Conservation (phyloP, 2,329 filamentous ascomycete species). For the Scytalidium lignicola region DNA sequence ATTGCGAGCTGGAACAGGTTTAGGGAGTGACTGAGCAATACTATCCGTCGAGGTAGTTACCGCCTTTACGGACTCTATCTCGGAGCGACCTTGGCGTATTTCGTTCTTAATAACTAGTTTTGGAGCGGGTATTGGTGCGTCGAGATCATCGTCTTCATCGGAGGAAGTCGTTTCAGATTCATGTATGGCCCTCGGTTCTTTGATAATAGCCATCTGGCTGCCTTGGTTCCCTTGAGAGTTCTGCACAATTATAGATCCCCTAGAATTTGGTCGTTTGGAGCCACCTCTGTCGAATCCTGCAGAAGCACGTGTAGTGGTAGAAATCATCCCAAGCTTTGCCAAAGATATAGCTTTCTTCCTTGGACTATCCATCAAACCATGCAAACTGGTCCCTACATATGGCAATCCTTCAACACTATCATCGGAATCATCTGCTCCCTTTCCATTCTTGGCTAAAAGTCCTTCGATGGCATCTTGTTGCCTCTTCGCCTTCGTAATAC, state of each 20-base stretch:
- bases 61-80: too few relatives aligned
- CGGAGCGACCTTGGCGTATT: too few relatives aligned
- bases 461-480: constrained; percentile 29
- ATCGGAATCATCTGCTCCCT: constrained; percentile 17
- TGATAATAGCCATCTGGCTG: background rate
- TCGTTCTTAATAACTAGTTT: constrained; percentile 8
- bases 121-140: constrained; percentile 19
- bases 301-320: constrained; percentile 23
- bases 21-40: too few relatives aligned
- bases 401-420: constrained; percentile 24
- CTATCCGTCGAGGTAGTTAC: too few relatives aligned
- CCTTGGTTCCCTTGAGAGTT: background rate
- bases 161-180: constrained; percentile 11
- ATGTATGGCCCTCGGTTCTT: background rate
- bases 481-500: constrained; percentile 29
- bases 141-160: constrained; percentile 24
- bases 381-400: constrained; percentile 34
- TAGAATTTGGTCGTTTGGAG: constrained; percentile 15
- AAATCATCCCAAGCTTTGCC: constrained; percentile 14
- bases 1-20: background rate
- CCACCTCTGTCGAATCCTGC: constrained; percentile 23
- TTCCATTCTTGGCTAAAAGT: constrained; percentile 15
- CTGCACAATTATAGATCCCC: constrained; percentile 18
- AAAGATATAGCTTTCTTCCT: constrained; percentile 27
- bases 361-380: constrained; percentile 38